Base-by-base conservation (phyloP, 768 basidiomycete genomes). In the Rhizopogon sp. region DNA sequence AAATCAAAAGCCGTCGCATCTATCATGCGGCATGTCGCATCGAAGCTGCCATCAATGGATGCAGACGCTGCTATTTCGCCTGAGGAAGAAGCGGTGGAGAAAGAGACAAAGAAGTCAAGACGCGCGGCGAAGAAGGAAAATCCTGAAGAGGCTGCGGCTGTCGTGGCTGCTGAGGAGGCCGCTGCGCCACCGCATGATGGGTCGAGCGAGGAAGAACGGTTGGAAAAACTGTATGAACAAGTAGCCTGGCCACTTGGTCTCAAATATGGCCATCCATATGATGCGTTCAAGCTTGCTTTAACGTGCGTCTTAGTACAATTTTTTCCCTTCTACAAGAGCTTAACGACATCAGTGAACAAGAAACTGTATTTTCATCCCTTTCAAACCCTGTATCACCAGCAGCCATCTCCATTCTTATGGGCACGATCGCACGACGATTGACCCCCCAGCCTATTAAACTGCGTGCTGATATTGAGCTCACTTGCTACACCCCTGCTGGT, bases 361-460 rank as follows among this genome's bases (percentile, higher is more conserved):
- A 94, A 9, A 77, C 81, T 1, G 91, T 98, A n/a, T 94, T 94
- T 64, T 76, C 82, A 2, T 77, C 85, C 0, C 77, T 98, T 35
- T 67, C 78, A 7, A 74, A 78, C 3, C 81, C 84, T 7, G 73
- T 87, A 49, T 74, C 82, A 3, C 64, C 76, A 6, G 74, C 81
- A 1, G 87, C 86, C 1, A 74, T 84, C 31, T 70, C 77, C 3
- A 77, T 89, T 42, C 81, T 98, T 17, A 81, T 81, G 58, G 71
- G 80, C 53, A 96, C 93, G 20, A 97, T 99, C 66, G 94, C 95
- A 6, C 87, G 94, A 43, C 87, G 97, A 11, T 78, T 98, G 39
- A 99, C 97, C 0, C 97, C 97, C 1, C 97, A 99, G 70, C 94
- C 97, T 5, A 95, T 99, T 79, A 99, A 98, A 75, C 83, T 99